Evolutionary conservation across 2,329 filamentous ascomycete species (phyloP), one percentile per base, ranked within the genome.

Genomic region (Helotiales sp.): DNA sequence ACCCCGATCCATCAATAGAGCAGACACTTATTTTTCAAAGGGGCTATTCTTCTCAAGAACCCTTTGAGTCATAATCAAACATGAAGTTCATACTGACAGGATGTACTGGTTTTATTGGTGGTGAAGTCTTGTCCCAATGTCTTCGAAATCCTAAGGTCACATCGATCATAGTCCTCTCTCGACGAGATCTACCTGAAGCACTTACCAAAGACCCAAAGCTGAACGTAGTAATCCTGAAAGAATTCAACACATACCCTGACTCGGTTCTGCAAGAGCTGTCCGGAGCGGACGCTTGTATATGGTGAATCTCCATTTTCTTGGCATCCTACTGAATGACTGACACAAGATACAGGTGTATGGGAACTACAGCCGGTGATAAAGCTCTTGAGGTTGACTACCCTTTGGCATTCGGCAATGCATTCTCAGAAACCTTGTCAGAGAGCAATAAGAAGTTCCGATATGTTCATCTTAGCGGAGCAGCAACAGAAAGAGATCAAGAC

Each of bases 71-170:
- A 6, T 44, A 44, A 5, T 25, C 27, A 19, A 55, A 58, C 10
- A 85, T 86, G 83, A 85, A 86, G 67, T 73, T 86, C 64, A 79
- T 87, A 58, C 72, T 87, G 33, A 77, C 80, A 6, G 84, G 84
- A 48, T 74, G 75, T 22, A 87, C 82, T n/a, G 84, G 84, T 62
- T 78, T 79, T 64, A 76, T 85, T 55, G 84, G 84, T 55, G 66
- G 72, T 29, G 79, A 81, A 64, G 75, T 85, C 29, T 75, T 86
- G 52, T 69, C 72, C 8, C 77, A 80, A 63, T 81, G 78, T 66
- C 75, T 87, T 54, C 65, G 67, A 3, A 74, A 80, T 66, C 71
- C 76, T 17, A 71, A 72, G 64, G 81, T 87, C 70, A 79, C 76
- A 2, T 78, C 77, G 22, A 71, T 84, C 34, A 70, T 82, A 52